Percentiles rank a stretch among this genome's conserved stretches.
phyloP scores from a whole-genome alignment of 495 filamentous ascomycete species.

The Pyronema omphalodes region DNA sequence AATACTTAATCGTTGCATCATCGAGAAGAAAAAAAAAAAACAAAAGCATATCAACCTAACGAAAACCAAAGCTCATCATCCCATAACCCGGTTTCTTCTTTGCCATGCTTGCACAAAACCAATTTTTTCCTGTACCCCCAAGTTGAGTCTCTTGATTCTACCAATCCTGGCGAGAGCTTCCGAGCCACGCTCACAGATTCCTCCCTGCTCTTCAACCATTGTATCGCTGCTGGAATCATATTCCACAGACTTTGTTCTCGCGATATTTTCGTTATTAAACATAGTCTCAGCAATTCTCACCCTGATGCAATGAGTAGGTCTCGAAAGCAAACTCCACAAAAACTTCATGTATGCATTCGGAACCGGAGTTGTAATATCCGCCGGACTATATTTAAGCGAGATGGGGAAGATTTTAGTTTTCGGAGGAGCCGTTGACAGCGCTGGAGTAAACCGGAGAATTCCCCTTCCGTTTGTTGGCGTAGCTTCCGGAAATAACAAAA shows the following conservation, averaged over 20 bases:
- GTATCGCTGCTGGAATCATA: conserved; percentile 20
- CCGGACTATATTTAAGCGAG: conserved; percentile 67
- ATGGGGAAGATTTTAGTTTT: conserved; percentile 68
- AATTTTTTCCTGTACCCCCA: conserved; percentile 67
- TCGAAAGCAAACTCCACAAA: conserved; percentile 69
- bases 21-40: too few species aligned
- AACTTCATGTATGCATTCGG: conserved; percentile 51
- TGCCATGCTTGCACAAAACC: conserved; percentile 56
- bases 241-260: conserved; percentile 20
- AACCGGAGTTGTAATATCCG: conserved; percentile 79
- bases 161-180: conserved; percentile 80
- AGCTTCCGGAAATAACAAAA: conserved; percentile 81
- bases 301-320: conserved; percentile 71
- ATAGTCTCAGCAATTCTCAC: conserved; percentile 69
- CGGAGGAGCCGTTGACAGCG: conserved; percentile 44
- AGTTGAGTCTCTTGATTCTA: conserved; percentile 71
- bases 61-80: background rate
- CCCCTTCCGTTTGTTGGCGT: conserved; percentile 84
- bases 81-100: conserved; percentile 12
- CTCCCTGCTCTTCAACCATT: conserved; percentile 14
- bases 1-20: too few species aligned
- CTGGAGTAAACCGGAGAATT: conserved; percentile 66
- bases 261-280: conserved; percentile 28
- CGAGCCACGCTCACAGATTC: conserved; percentile 40
- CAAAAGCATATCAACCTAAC: too few species aligned